Percentiles rank a stretch among this genome's conserved stretches.
These are phyloP conservation scores for Diaporthe sp. DNA, from an alignment of 2,329 filamentous ascomycete genomes.

Conservation along the genomic window DNA sequence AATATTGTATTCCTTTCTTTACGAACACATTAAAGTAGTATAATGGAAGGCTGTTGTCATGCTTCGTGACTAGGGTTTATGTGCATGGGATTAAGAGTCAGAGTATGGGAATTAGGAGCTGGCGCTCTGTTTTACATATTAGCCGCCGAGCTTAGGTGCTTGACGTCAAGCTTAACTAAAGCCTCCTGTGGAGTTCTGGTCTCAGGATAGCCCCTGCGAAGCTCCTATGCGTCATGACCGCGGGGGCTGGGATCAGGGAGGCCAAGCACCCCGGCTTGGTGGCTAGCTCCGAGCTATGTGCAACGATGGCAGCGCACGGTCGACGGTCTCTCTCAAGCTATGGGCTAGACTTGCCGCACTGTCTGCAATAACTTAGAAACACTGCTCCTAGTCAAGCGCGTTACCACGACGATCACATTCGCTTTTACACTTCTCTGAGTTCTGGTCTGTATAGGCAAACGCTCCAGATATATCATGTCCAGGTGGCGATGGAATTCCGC, in stretches of 20 bases:
- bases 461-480: neutral
- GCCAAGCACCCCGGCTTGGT: neutral
- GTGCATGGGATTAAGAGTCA: neutral
- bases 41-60: neutral
- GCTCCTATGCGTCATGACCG: neutral
- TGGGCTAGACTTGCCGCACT: neutral
- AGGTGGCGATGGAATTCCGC: too few species aligned
- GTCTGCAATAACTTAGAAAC: too few species aligned
- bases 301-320: slow-evolving; percentile 3
- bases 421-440: neutral
- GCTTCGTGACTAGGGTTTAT: too few species aligned
- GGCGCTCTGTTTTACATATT: neutral
- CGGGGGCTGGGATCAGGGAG: neutral
- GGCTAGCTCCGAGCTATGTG: neutral
- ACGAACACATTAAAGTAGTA: rapidly evolving
- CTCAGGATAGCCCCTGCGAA: neutral
- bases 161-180: neutral
- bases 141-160: neutral
- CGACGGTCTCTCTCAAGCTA: neutral
- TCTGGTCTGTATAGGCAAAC: neutral
- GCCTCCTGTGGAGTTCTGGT: neutral
- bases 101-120: neutral
- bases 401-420: neutral
- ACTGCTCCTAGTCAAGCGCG: neutral
- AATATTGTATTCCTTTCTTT: neutral